Conservation (phyloP, 805 yeast genomes). For the Komagataella pseudopastoris region DNA sequence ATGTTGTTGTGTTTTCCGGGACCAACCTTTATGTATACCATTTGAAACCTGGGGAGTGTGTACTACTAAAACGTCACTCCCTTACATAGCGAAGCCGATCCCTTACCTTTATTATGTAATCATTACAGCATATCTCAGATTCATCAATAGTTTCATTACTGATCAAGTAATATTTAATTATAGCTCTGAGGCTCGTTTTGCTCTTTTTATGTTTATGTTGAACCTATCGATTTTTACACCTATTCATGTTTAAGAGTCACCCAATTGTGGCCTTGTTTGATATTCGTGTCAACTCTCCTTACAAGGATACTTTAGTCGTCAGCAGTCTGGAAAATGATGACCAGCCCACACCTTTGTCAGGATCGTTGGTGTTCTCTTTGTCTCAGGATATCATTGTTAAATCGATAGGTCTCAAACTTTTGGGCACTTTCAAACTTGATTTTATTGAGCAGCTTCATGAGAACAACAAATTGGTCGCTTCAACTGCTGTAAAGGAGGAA, state of each 20-base stretch:
- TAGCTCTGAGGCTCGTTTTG: neutral
- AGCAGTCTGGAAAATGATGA: conserved; percentile 31
- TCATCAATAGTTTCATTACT: too few species aligned
- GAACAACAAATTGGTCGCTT: conserved; percentile 13
- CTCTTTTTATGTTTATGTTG: neutral
- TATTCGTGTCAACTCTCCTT: conserved; percentile 11
- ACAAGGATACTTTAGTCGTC: conserved; percentile 26
- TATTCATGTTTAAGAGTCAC: neutral
- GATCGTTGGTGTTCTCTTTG: conserved; percentile 31
- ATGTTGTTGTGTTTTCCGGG: conserved; percentile 59
- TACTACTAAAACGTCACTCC: conserved; percentile 50
- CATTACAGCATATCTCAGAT: neutral
- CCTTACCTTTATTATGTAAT: neutral
- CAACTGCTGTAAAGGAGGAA: conserved; percentile 23
- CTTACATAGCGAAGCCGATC: neutral
- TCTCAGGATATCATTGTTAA: conserved; percentile 27
- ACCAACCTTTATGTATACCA: conserved; percentile 76
- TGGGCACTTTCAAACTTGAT: conserved; percentile 29
- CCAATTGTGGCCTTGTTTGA: neutral
- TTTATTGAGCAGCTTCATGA: conserved; percentile 21
- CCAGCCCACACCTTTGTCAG: conserved; percentile 27
- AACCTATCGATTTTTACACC: neutral
- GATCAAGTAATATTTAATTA: too few species aligned
- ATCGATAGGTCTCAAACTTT: conserved; percentile 22
- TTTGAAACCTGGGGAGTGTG: conserved; percentile 80